These are phyloP conservation scores for Fomitopsis palustris DNA, from an alignment of 1,284 basidiomycete species.

Conservation along the genomic window DNA sequence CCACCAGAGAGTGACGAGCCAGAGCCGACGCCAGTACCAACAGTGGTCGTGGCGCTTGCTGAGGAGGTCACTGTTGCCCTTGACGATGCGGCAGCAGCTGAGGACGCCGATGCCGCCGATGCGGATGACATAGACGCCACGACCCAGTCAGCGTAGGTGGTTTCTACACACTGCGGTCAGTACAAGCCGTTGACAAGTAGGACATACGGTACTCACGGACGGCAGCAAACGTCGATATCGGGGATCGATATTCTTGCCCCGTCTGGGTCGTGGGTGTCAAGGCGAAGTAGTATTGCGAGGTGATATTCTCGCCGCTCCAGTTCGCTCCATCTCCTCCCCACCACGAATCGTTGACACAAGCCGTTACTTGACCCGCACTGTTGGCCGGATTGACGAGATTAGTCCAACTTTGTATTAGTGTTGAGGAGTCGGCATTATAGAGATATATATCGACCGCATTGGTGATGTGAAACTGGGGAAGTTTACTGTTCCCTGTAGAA, in stretches of 20 bases:
- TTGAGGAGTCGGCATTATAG: slow-evolving; percentile 59
- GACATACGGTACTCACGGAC: slow-evolving; percentile 55
- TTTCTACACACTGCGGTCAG: slow-evolving; percentile 43
- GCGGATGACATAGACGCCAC: slow-evolving; percentile 48
- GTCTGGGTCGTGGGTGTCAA: slow-evolving; percentile 51
- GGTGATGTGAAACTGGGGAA: slow-evolving; percentile 41
- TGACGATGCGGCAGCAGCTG: slow-evolving; percentile 25
- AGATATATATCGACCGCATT: slow-evolving; percentile 66
- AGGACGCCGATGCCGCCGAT: slow-evolving; percentile 30
- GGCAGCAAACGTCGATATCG: slow-evolving; percentile 70
- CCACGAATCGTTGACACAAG: slow-evolving; percentile 71
- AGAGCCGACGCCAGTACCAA: background rate
- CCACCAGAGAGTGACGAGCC: slow-evolving; percentile 15
- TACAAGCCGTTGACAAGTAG: background rate
- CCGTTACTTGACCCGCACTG: slow-evolving; percentile 49
- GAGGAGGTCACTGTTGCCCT: slow-evolving; percentile 21
- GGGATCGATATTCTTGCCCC: slow-evolving; percentile 51
- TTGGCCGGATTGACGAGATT: slow-evolving; percentile 46
- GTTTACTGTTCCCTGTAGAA: slow-evolving; percentile 46
- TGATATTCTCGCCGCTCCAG: slow-evolving; percentile 50
- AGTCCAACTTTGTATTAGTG: slow-evolving; percentile 40
- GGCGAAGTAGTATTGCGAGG: slow-evolving; percentile 72
- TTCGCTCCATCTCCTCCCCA: slow-evolving; percentile 52
- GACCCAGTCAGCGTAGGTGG: slow-evolving; percentile 65
- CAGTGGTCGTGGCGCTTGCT: background rate